phyloP scores from a whole-genome alignment of 805 yeast species.

The Spathaspora gorwiae region DNA sequence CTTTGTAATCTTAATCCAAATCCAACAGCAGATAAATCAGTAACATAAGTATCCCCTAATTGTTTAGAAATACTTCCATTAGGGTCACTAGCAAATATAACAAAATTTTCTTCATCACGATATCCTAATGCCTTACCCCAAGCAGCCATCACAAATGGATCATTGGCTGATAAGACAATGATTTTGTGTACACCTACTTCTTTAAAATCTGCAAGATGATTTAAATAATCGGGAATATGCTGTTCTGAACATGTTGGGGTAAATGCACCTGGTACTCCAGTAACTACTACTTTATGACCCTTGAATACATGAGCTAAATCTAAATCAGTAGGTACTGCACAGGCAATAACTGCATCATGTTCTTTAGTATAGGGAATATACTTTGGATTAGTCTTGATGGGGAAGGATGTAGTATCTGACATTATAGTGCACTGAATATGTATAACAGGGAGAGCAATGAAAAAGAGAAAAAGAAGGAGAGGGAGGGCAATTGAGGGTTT shows the following conservation, averaged over 20 bases:
- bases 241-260: constrained; percentile 53
- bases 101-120: constrained; percentile 25
- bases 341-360: constrained; percentile 32
- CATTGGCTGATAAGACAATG: constrained; percentile 37
- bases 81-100: constrained; percentile 40
- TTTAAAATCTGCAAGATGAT: constrained; percentile 43
- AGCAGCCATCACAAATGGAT: constrained; percentile 40
- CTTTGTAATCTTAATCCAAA: constrained; percentile 44
- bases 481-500: neutral
- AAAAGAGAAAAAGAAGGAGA: neutral
- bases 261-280: constrained; percentile 83
- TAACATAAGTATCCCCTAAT: constrained; percentile 48
- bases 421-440: neutral
- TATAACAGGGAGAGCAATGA: neutral
- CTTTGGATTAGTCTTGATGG: constrained; percentile 30
- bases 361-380: constrained; percentile 41
- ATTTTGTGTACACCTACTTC: constrained; percentile 30
- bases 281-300: constrained; percentile 59
- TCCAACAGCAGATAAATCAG: constrained; percentile 44
- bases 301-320: constrained; percentile 30
- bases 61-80: constrained; percentile 28
- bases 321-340: constrained; percentile 33
- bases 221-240: constrained; percentile 36
- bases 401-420: constrained; percentile 23
- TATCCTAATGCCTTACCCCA: constrained; percentile 46